phyloP scores from a whole-genome alignment of 116 monocot species.

The Zostera marina region DNA sequence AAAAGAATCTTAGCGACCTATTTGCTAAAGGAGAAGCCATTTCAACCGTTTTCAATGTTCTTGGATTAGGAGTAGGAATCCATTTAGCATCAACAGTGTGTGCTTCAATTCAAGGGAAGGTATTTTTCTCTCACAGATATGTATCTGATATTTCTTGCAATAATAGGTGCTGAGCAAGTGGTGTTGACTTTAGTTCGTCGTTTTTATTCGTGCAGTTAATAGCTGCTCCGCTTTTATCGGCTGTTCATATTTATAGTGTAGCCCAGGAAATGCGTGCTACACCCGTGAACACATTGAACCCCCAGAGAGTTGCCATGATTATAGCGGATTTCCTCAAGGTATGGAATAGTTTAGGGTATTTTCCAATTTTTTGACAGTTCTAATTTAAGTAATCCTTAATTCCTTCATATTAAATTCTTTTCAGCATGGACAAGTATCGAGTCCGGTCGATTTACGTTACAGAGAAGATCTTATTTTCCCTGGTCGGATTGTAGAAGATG shows the following conservation, averaged over 20 bases:
- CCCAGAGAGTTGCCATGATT: slow-evolving; percentile 87
- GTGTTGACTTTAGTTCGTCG: background rate
- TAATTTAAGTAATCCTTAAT: too few species aligned
- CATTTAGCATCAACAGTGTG: slow-evolving; percentile 93
- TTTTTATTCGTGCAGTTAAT: slow-evolving; percentile 42
- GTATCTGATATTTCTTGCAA: background rate
- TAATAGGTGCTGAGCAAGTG: background rate
- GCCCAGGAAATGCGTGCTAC: slow-evolving; percentile 84
- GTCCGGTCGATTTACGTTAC: slow-evolving; percentile 76
- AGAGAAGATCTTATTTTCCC: slow-evolving; percentile 74
- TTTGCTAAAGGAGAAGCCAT: slow-evolving; percentile 99
- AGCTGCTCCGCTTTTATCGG: slow-evolving; percentile 64
- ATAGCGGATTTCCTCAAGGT: slow-evolving; percentile 77
- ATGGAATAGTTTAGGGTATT: background rate
- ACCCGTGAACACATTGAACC: slow-evolving; percentile 85
- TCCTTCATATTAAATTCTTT: slow-evolving; percentile 1
- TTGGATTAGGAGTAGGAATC: slow-evolving; percentile 75
- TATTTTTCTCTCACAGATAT: slow-evolving; percentile 8
- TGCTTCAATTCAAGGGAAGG: slow-evolving; percentile 94
- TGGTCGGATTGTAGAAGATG: slow-evolving; percentile 52
- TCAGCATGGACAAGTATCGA: slow-evolving; percentile 55
- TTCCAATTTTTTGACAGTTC: background rate
- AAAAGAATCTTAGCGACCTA: slow-evolving; percentile 87
- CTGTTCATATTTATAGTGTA: slow-evolving; percentile 72
- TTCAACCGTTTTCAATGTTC: slow-evolving; percentile 83